Evolutionary conservation across 2,329 filamentous ascomycete genomes (phyloP), one percentile per base, ranked within the genome.

Genomic region (Aspergillus caelatus): DNA sequence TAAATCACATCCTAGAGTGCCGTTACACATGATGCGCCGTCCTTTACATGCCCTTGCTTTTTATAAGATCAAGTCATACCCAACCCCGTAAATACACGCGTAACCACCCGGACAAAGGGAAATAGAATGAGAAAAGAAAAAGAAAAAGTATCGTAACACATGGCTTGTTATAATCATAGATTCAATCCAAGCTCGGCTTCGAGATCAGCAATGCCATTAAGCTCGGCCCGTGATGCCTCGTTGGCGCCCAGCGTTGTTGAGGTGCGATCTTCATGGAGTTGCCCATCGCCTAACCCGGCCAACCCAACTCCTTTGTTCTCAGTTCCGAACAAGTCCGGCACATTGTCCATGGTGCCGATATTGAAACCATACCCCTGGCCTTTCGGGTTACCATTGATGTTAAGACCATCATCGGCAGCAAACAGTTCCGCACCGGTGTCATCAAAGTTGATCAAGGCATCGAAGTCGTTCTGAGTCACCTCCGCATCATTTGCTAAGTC

Each of bases 371-470:
- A 68, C n/a, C 48, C 62, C 46, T 68, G 69, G 45, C 54, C 52
- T 46, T 43, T 60, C 12, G 54, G 14, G 39, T 64, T 60, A 6
- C 41, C 62, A 26, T 56, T 59, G 8, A 56, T 26, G 34, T 61
- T 56, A 34, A 63, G 41, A 21, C 60, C 45, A 12, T 74, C 70
- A 9, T 80, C 75, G 8, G 73, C 71, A 0, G 71, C 63, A 46
- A 80, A 77, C 34, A 78, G 67, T 21, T 80, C 78, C 21, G 69
- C 74, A 1, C 71, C 70, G 1, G 74, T 73, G 55, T 81, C 80
- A 48, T 82, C 80, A 57, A 82, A 79, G 62, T 82, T 81, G 66
- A 82, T 80, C 60, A 82, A 65, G 0, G 79, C 78, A 60, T 82
- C 80, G 32, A 82, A 79, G 60, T 82, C 80, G 57, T 80, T 79